phyloP scores from a whole-genome alignment of 495 filamentous ascomycete genomes.

The Hypomontagnella monticulosa region DNA sequence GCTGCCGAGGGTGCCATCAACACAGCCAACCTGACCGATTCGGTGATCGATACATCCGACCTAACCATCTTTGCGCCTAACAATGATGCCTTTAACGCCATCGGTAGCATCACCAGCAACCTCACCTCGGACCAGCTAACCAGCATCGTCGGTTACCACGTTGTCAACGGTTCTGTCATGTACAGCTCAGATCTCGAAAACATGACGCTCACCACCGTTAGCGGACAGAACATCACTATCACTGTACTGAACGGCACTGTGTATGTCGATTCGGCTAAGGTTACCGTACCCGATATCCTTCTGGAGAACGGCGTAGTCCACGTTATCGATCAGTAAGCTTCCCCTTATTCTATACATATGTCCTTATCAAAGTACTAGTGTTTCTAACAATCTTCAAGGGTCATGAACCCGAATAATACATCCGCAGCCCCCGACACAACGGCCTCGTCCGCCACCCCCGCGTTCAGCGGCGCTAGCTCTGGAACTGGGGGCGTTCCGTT shows the following conservation, averaged over 20 bases:
- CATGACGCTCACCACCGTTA: conserved; percentile 54
- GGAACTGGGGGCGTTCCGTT: conserved; percentile 56
- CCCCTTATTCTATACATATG: not conserved
- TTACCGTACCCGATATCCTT: conserved; percentile 68
- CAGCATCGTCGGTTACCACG: conserved; percentile 66
- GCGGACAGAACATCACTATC: conserved; percentile 63
- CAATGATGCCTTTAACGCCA: conserved; percentile 69
- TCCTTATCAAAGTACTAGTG: too few relatives aligned
- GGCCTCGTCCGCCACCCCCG: conserved; percentile 56
- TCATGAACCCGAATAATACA: conserved; percentile 68
- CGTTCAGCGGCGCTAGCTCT: conserved; percentile 61
- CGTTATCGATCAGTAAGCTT: conserved; percentile 64
- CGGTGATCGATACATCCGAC: conserved; percentile 54
- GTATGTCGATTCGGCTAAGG: conserved; percentile 60
- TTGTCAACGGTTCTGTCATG: conserved; percentile 61
- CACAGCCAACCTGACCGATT: conserved; percentile 51
- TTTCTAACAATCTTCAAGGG: too few relatives aligned
- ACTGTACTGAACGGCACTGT: conserved; percentile 55
- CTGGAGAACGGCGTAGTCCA: conserved; percentile 74
- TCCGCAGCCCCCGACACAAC: conserved; percentile 57
- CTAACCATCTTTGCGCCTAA: conserved; percentile 71
- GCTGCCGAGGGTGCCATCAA: conserved; percentile 65
- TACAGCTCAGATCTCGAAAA: conserved; percentile 60
- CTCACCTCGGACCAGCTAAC: conserved; percentile 59
- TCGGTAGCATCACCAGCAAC: conserved; percentile 61